Evolutionary conservation across 2,329 filamentous ascomycete genomes (phyloP).

Genomic region (Xylaria arbuscula): DNA sequence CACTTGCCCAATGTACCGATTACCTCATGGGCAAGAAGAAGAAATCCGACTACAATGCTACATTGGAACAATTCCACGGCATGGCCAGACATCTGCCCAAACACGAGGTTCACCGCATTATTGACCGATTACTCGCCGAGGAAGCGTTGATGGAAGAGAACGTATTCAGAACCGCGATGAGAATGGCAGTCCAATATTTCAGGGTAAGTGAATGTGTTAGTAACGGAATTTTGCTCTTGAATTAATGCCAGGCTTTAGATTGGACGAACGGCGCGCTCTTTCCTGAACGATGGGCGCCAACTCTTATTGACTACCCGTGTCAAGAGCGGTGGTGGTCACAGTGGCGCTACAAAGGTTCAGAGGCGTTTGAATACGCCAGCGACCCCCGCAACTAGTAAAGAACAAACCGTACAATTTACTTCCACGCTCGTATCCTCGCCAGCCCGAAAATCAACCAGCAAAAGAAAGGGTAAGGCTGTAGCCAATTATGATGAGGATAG

Average conservation of each 20-base stretch:
- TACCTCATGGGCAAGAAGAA: conserved; percentile 78
- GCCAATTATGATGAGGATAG: conserved; percentile 51
- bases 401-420: conserved; percentile 45
- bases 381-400: conserved; percentile 47
- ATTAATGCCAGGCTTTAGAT: conserved; percentile 50
- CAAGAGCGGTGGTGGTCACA: conserved; percentile 52
- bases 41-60: conserved; percentile 61
- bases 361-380: conserved; percentile 53
- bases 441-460: conserved; percentile 52
- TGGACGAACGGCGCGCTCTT: conserved; percentile 56
- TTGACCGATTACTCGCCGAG: conserved; percentile 79
- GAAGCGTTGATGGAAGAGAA: conserved; percentile 79
- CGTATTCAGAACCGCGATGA: conserved; percentile 66
- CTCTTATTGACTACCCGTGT: conserved; percentile 56
- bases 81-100: conserved; percentile 76
- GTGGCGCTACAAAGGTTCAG: conserved; percentile 49
- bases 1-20: conserved; percentile 84
- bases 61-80: conserved; percentile 72
- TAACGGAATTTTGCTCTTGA: conserved; percentile 28
- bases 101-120: conserved; percentile 84
- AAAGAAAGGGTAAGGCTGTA: conserved; percentile 52
- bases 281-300: conserved; percentile 58
- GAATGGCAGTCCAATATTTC: conserved; percentile 81
- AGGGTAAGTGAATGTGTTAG: conserved; percentile 58
- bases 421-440: conserved; percentile 67